Evolutionary conservation across 768 basidiomycete genomes (phyloP).

Genomic region (Dacryopinax primogenitus): DNA sequence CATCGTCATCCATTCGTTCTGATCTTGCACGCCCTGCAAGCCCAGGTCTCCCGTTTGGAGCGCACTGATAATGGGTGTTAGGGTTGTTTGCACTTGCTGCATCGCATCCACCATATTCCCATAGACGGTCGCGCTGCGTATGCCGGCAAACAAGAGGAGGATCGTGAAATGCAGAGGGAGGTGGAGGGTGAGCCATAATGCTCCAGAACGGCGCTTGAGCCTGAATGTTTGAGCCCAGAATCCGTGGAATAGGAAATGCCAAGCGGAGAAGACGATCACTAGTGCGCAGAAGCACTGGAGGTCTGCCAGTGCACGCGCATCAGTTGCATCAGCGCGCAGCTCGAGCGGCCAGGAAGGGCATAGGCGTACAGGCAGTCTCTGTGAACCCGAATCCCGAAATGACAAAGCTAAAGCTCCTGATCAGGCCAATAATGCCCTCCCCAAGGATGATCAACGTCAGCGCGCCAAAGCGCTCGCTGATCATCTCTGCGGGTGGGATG

Average conservation of each 20-base stretch:
- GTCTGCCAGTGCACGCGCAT: not conserved
- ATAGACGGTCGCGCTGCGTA: slow-evolving; percentile 3
- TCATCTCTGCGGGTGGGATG: not conserved
- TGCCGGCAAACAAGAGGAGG: slow-evolving; percentile 6
- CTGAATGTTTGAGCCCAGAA: not conserved
- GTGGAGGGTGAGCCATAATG: not conserved
- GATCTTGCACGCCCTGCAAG: not conserved
- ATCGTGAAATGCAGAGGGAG: slow-evolving; percentile 1
- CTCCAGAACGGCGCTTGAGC: not conserved
- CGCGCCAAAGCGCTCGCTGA: slow-evolving; percentile 6
- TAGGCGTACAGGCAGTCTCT: not conserved
- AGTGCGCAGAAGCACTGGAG: slow-evolving; percentile 6
- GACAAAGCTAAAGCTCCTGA: slow-evolving; percentile 1
- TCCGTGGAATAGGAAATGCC: slow-evolving; percentile 2
- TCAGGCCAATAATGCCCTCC: slow-evolving; percentile 1
- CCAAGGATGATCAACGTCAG: slow-evolving; percentile 1
- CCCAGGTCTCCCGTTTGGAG: not conserved
- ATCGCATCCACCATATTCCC: slow-evolving; percentile 7
- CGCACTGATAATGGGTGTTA: not conserved
- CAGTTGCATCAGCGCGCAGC: not conserved
- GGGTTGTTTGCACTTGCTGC: not conserved
- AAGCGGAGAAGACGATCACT: not conserved
- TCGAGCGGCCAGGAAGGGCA: not conserved
- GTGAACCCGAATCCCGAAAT: slow-evolving; percentile 1
- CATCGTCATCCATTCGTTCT: slow-evolving; percentile 9